Evolutionary conservation across 2,329 filamentous ascomycete species (phyloP), one percentile per base, ranked within the genome.

Genomic region (Cyclaneusma minus): DNA sequence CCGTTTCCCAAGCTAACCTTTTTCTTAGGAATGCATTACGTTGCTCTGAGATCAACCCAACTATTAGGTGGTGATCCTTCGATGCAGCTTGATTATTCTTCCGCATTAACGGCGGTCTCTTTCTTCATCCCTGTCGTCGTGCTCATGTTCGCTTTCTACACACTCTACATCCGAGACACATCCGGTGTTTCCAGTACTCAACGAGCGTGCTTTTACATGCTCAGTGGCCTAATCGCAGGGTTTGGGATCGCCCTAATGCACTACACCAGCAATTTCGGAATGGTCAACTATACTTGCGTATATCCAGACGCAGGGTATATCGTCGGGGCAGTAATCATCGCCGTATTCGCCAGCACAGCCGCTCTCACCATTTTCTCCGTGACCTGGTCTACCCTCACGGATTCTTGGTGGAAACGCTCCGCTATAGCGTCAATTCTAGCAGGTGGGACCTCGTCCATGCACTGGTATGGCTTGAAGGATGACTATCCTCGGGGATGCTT

Each of bases 171-270:
- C 49, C 64, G 72, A 22, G 61, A 79, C 7, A 43, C 62, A 6
- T n/a, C n/a, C n/a, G n/a, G n/a, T n/a, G n/a, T n/a, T n/a, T n/a
- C n/a, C n/a, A n/a, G n/a, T n/a, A n/a, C n/a, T n/a, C n/a, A n/a
- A n/a, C n/a, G n/a, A n/a, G n/a, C n/a, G n/a, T n/a, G n/a, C n/a
- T n/a, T n/a, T n/a, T n/a, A n/a, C n/a, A n/a, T n/a, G n/a, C 43
- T 68, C 4, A 75, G 77, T 6, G 81, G 82, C 5, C 43, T 69
- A 2, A 58, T 85, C 22, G 76, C 77, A 2, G 83, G 83, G 9
- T 58, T 71, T 4, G 74, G 80, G 13, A 74, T 89, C 25, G 82
- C 77, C 32, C 78, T 76, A 16, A 89, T 91, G 82, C 80, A 91
- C 48, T 91, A 89, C 42, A 58, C 87, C 11, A 81, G 81, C n/a